Evolutionary conservation across 192 early-diverging fungal genomes (phyloP).

Genomic region (Umbelopsis isabellina): DNA sequence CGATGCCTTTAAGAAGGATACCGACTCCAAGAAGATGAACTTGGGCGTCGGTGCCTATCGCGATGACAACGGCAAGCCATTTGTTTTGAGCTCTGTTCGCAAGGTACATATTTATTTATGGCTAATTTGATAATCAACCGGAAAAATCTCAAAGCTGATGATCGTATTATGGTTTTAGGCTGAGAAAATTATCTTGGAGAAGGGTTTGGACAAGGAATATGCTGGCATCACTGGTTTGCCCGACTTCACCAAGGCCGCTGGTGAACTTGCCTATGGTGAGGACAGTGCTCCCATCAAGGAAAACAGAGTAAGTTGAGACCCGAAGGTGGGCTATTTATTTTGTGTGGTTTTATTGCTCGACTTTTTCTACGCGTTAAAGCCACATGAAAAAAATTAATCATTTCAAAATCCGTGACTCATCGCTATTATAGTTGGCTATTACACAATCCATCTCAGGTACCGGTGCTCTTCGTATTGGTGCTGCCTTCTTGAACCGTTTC

Average conservation of each 20-base stretch:
- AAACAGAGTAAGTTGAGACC: constrained; percentile 52
- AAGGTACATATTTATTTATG: constrained; percentile 58
- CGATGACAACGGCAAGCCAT: constrained; percentile 91
- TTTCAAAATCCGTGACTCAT: constrained; percentile 27
- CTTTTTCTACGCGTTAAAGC: neutral
- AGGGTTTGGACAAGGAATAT: constrained; percentile 92
- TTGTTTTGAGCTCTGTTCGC: constrained; percentile 84
- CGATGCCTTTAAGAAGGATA: constrained; percentile 94
- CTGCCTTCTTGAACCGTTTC: constrained; percentile 81
- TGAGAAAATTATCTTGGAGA: constrained; percentile 71
- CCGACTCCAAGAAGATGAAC: constrained; percentile 94
- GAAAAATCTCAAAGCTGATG: constrained; percentile 4
- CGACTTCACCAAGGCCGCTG: constrained; percentile 81
- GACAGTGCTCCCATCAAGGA: constrained; percentile 69
- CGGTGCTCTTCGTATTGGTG: constrained; percentile 93
- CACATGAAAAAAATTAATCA: neutral
- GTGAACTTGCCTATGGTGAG: constrained; percentile 83
- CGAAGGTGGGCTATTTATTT: neutral
- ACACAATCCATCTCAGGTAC: constrained; percentile 98
- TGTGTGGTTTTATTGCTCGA: neutral
- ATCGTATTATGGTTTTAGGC: constrained; percentile 58
- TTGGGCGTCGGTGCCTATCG: constrained; percentile 98
- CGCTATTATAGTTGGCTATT: constrained; percentile 67
- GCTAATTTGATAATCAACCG: constrained; percentile 9
- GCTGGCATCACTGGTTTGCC: constrained; percentile 92